phyloP scores from a whole-genome alignment of 192 early-diverging fungal genomes.

The Lunasporangiospora selenospora region DNA sequence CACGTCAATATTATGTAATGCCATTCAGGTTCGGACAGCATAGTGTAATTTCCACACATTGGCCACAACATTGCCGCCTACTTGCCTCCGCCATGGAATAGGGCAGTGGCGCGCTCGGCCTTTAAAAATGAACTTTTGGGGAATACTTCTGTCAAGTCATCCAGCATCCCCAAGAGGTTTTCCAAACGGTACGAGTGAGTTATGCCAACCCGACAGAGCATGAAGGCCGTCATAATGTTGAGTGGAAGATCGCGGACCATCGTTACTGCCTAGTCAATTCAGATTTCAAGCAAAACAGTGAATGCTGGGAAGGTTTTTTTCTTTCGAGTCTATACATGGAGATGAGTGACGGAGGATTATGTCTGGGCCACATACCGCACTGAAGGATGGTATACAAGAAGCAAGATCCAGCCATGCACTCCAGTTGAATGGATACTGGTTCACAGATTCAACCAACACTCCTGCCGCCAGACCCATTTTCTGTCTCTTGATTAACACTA shows the following conservation, averaged over 20 bases:
- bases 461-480: constrained; percentile 52
- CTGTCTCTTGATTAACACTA: constrained; percentile 53
- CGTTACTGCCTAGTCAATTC: constrained; percentile 25
- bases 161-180: constrained; percentile 13
- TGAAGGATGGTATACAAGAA: constrained; percentile 52
- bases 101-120: constrained; percentile 63
- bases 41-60: too few species aligned
- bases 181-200: constrained; percentile 54
- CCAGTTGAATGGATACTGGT: constrained; percentile 86
- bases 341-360: too few species aligned
- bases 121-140: constrained; percentile 68
- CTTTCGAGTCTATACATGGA: too few species aligned
- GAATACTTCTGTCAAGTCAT: constrained; percentile 59
- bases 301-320: too few species aligned
- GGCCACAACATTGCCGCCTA: too few species aligned
- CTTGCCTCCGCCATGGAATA: constrained; percentile 61
- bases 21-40: too few species aligned
- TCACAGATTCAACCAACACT: constrained; percentile 72
- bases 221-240: constrained; percentile 58
- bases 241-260: constrained; percentile 24
- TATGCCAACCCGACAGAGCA: constrained; percentile 63
- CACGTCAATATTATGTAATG: too few species aligned
- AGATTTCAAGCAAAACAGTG: too few species aligned
- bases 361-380: constrained; percentile 45
- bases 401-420: constrained; percentile 88